Evolutionary conservation across 495 filamentous ascomycete genomes (phyloP), one percentile per base, ranked within the genome.

Genomic region (Penicillium macrosclerotiorum): DNA sequence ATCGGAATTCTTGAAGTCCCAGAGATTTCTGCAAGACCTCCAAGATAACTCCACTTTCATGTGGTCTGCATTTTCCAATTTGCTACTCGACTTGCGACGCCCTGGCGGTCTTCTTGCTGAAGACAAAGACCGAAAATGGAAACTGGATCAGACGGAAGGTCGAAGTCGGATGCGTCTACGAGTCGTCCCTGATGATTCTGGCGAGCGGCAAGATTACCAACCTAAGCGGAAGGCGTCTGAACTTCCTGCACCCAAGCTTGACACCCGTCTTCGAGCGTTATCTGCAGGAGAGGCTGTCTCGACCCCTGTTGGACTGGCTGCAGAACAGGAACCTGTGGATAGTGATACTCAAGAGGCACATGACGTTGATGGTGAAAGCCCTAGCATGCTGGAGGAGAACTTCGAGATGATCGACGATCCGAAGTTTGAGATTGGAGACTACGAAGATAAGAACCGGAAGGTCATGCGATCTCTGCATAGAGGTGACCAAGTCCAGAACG

Each of bases 371-470:
- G 49, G 64, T 1, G 76, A 78, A 24, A 71, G 76, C 33, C 59
- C 38, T 6, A 63, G 56, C 29, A 51, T 64, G 11, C 70, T 81
- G 2, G 91, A 95, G 41, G 93, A 96, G 38, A 92, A 90, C 41
- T 98, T 92, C 54, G 93, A 98, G 67, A 80, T 98, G 55, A 84
- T 98, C 29, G 89, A 95, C 47, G 91, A 96, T 46, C 84, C 85
- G 5, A 80, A 80, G n/a, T 82, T 88, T 36, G 88, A 83, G 35
- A 79, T 88, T 12, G 92, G 94, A 42, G 84, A 82, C 8, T 95
- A 89, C 55, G 93, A 97, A 67, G 93, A 98, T 60, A 96, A 95
- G 70, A 96, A 98, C 57, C 75, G 93, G 12, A 96, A 94, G 66
- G 93, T 98, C 37, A 90, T 97, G 88, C 77, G 93, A 45, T 95